Base-by-base conservation (phyloP, 148 eudicot species). In the Selenicereus undatus region DNA sequence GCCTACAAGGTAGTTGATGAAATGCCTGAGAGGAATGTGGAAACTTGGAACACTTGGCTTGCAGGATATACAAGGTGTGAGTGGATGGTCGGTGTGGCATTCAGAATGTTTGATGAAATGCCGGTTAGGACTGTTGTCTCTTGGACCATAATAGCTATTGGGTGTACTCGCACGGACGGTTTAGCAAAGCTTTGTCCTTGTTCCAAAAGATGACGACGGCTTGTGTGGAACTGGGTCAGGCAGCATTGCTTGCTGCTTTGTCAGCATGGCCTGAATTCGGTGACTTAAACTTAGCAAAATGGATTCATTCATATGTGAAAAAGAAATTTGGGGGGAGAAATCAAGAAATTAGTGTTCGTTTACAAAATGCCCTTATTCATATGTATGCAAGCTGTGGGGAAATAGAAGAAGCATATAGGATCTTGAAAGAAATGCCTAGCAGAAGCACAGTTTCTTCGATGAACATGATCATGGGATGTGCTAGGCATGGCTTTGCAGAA, bases 351-450 rank as follows among this genome's bases (percentile, higher is more conserved):
- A 27, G 68, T 62, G 84, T 86, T n/a, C 73, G 87, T 11, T 62
- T 93, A 71, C 86, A 87, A 13, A 91, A 91, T 80, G 84, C 94
- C 39, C 83, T 93, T 29, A 79, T 93, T 32, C 92, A 91, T 77
- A 91, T 91, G 94, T 91, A 91, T 83, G 88, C 92, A 35, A 88
- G 90, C 16, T 93, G 97, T 79, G 93, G 97, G 64, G 72, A 66
- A 8, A 66, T 90, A 22, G 89, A 90, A 27, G 91, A 90, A 79
- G 93, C 93, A 32, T 86, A 75, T 82, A 68, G 71, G 54, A 70
- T 93, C 29, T 91, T 93, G 56, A 43, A 73, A 54, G 79, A 51
- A 45, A 90, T 92, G 89, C 85, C 82, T 35, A 54, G 66, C 22
- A 89, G 58, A 82, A 90, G 84, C 16, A 73, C 79, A 29, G 89